phyloP scores from a whole-genome alignment of 345 rosid genomes.

The Punica granatum region DNA sequence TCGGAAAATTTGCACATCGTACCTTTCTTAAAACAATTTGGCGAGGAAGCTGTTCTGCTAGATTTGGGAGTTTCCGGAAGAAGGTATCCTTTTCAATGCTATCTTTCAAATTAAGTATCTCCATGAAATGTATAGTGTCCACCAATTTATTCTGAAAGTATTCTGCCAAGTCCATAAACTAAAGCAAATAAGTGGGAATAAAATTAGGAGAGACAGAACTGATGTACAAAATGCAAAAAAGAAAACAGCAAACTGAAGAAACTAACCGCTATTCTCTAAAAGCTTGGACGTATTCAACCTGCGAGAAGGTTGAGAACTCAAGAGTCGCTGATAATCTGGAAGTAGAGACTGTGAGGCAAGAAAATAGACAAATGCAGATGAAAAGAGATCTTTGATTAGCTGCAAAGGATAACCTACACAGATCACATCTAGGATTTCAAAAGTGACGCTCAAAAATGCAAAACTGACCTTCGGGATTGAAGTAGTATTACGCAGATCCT shows the following conservation, averaged over 20 bases:
- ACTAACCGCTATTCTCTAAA: conserved; percentile 86
- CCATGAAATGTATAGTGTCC: conserved; percentile 99
- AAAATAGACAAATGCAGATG: conserved; percentile 32
- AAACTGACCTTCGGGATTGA: conserved; percentile 83
- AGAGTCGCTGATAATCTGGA: conserved; percentile 98
- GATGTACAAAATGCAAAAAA: not conserved
- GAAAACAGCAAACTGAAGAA: not conserved
- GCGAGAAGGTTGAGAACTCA: conserved; percentile 97
- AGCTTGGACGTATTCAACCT: conserved; percentile 94
- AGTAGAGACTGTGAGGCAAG: conserved; percentile 86
- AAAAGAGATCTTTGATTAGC: conserved; percentile 25
- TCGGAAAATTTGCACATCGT: not conserved
- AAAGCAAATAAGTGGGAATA: conserved; percentile 1
- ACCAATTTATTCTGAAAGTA: conserved; percentile 99
- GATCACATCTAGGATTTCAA: not conserved
- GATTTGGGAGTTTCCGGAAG: conserved; percentile 94
- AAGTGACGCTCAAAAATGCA: not conserved
- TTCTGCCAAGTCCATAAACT: conserved; percentile 49
- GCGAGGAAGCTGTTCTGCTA: conserved; percentile 98
- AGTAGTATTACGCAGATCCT: conserved; percentile 88
- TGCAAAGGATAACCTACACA: not conserved
- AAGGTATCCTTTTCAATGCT: conserved; percentile 93
- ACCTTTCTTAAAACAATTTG: conserved; percentile 95
- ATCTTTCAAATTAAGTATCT: conserved; percentile 89
- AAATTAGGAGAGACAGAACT: not conserved